phyloP scores from a whole-genome alignment of 768 basidiomycete genomes.

The Phylloporus sp. region DNA sequence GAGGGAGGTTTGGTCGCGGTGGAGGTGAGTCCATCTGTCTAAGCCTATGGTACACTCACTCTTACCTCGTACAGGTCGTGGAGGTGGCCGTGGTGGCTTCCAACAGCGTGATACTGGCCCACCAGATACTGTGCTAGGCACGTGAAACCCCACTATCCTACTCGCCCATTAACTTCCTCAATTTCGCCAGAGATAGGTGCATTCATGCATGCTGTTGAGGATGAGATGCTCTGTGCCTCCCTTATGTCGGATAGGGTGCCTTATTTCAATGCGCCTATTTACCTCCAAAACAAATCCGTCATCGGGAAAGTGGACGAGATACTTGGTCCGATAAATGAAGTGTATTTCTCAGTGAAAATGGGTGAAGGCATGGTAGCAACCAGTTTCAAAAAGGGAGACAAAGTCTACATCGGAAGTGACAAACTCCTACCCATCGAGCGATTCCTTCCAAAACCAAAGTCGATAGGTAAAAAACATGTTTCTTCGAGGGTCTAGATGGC shows the following conservation, averaged over 20 bases:
- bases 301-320: slow-evolving; percentile 99
- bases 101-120: slow-evolving; percentile 72
- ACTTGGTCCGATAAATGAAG: slow-evolving; percentile 98
- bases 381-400: slow-evolving; percentile 97
- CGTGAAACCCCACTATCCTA: neutral
- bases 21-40: slow-evolving; percentile 35
- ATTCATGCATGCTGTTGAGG: slow-evolving; percentile 94
- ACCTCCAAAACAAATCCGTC: slow-evolving; percentile 91
- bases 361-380: slow-evolving; percentile 90
- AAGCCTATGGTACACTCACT: neutral
- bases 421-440: slow-evolving; percentile 94
- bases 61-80: slow-evolving; percentile 41
- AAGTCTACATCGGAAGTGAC: slow-evolving; percentile 96
- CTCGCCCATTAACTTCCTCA: slow-evolving; percentile 10
- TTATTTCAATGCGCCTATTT: slow-evolving; percentile 98
- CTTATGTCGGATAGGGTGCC: slow-evolving; percentile 87
- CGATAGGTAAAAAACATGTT: slow-evolving; percentile 52
- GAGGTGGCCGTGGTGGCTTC: slow-evolving; percentile 67
- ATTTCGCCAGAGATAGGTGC: slow-evolving; percentile 90
- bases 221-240: slow-evolving; percentile 95
- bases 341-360: slow-evolving; percentile 98
- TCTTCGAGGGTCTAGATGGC: slow-evolving; percentile 4
- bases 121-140: slow-evolving; percentile 76
- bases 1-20: slow-evolving; percentile 55
- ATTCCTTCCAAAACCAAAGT: slow-evolving; percentile 95